Evolutionary conservation across 345 rosid species (phyloP), one percentile per base, ranked within the genome.

Genomic region (Clausena lansium): DNA sequence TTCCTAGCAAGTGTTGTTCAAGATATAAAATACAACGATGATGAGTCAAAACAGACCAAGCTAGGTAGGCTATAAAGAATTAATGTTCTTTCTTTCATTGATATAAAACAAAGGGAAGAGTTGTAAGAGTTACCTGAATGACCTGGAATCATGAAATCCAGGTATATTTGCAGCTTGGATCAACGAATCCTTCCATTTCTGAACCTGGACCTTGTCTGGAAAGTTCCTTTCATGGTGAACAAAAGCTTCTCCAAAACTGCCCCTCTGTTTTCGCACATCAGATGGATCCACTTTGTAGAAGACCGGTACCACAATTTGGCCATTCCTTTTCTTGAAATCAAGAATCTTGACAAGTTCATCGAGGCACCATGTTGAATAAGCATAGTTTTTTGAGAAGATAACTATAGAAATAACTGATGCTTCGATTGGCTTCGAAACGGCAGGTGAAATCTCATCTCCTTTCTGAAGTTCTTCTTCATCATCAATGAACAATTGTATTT

Each of bases 281-380:
- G 76, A 74, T 74, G 67, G 65, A 73, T 73, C 20, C 0, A 73
- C 76, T 13, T 15, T 7, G 35, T 73, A 73, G 47, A 73, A 73
- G 58, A 73, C 66, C 2, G 76, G 76, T 13, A 73, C 25, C 9
- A 73, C 67, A 24, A 73, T 73, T 27, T 58, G 67, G 35, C 64
- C 47, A 19, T 45, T 73, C 67, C 25, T 36, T 2, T 24, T 14
- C n/a, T 73, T 58, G 52, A 32, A 59, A 2, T 57, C 50, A n/a
- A 73, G 63, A 25, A 73, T 73, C 67, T 39, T 41, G 17, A 62
- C 54, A 13, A 73, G 76, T 27, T 73, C 76, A 35, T 61, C 15
- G 33, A 73, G 25, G 35, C 76, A 73, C 55, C 66, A 61, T 25
- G 2, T 58, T 2, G 76, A 73, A 59, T 7, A 24, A 59, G 67